Base-by-base conservation (phyloP, 1,284 basidiomycete genomes). In the Ustilago trichophora region DNA sequence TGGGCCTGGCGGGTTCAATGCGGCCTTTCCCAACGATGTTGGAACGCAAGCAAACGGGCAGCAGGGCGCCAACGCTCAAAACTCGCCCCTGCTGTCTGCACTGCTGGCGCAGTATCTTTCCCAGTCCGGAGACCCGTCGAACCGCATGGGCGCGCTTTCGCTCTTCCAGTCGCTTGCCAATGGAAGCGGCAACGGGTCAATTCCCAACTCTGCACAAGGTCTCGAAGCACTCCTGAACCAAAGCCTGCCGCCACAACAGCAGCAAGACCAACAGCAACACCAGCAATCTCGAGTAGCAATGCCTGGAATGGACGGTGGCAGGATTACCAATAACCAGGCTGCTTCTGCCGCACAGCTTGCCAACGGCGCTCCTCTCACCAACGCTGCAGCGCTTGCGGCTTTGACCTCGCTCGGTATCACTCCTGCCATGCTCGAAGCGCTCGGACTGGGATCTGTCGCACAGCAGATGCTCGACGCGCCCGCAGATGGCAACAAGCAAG, bases 71-170 rank as follows among this genome's bases (percentile, higher is more conserved):
- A 25, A 37, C 36, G 27, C 52, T 18, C 47, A 54, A 18, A 54
- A 41, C 16, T 50, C 57, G 16, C 46, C 58, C 3, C 46, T 63
- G 45, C 37, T 71, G 32, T 52, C 56, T 15, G 60, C 55, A 9
- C 56, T 74, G 36, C 63, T 67, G 5, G 63, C 55, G 11, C 70
- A 69, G 37, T 68, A 69, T 16, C 59, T 70, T 18, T 69, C 66
- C 31, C 70, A 67, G 12, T 31, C 50, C 3, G 44, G 45, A 13
- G 58, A 62, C 27, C 36, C 48, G 0, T 40, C 65, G 6, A 50
- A 45, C 24, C 58, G 65, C 13, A 31, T 38, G n/a, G 58, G 65
- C 11, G 50, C 65, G 16, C 40, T 68, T 18, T 62, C 50, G 26
- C 50, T 68, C 3, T 62, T 68, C 38, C 58, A 62, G 42, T 68